phyloP scores from a whole-genome alignment of 345 rosid species.

The Limnanthes douglasii region DNA sequence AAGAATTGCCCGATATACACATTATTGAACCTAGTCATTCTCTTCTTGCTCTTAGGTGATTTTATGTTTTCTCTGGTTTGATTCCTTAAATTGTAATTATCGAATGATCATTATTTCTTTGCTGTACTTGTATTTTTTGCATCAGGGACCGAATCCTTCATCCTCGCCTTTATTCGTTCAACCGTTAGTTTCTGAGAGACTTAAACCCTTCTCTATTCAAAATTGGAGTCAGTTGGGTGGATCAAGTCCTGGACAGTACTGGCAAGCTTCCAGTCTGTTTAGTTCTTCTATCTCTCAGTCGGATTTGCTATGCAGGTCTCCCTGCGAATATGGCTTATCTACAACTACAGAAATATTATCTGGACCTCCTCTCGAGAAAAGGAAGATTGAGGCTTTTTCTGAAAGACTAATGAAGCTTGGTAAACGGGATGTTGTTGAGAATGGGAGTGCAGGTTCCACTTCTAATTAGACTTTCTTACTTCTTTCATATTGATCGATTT shows the following conservation, averaged over 20 bases:
- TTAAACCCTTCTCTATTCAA: conserved; percentile 34
- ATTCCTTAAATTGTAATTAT: too few species aligned
- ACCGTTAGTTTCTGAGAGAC: conserved; percentile 34
- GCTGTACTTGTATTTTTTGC: conserved; percentile 10
- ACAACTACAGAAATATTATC: conserved; percentile 27
- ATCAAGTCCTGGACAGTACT: conserved; percentile 66
- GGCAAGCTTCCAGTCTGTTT: conserved; percentile 55
- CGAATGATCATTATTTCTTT: too few species aligned
- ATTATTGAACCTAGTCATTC: too few species aligned
- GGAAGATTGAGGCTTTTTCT: conserved; percentile 39
- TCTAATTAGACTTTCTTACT: too few species aligned
- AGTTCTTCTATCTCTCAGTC: conserved; percentile 42
- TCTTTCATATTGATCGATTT: too few species aligned
- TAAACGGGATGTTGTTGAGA: conserved; percentile 24
- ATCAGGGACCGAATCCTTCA: conserved; percentile 43
- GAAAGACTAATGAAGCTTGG: conserved; percentile 40
- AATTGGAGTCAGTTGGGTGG: conserved; percentile 56
- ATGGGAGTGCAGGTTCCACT: conserved; percentile 47
- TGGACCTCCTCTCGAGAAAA: conserved; percentile 32
- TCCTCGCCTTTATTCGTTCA: conserved; percentile 32
- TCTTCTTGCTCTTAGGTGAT: too few species aligned
- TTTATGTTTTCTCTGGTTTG: too few species aligned
- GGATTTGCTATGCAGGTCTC: conserved; percentile 29
- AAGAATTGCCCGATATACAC: too few species aligned
- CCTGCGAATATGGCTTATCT: conserved; percentile 34